A percentile compares a stretch with the other conserved stretches of the same genome.
Evolutionary conservation across 2,329 filamentous ascomycete genomes (phyloP).

Genomic region (Curvularia lunata): DNA sequence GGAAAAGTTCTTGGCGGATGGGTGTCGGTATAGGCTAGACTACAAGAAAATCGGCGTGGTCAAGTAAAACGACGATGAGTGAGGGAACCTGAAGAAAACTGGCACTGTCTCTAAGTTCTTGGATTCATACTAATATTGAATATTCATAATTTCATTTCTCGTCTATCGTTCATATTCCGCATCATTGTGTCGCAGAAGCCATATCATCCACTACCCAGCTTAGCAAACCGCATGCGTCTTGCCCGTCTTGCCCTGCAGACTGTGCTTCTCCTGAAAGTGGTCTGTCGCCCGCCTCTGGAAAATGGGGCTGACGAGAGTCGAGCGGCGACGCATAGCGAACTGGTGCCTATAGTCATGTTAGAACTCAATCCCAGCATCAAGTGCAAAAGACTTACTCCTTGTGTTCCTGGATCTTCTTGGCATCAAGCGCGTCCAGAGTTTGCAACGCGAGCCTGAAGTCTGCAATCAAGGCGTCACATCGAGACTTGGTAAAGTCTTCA

Average conservation of each 20-base stretch:
- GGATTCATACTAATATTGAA: not conserved
- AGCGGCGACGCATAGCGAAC: conserved; percentile 35
- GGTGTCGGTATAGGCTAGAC: too few species aligned
- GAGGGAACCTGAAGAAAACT: too few species aligned
- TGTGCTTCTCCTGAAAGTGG: conserved; percentile 82
- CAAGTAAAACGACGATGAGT: not conserved
- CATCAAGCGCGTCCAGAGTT: conserved; percentile 76
- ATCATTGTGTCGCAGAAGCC: too few species aligned
- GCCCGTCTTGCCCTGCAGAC: conserved; percentile 84
- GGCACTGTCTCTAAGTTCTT: too few species aligned
- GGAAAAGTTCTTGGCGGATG: too few species aligned
- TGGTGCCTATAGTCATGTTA: conserved; percentile 23
- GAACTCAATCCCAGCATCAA: not conserved
- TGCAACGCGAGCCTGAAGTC: conserved; percentile 81
- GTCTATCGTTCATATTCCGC: not conserved
- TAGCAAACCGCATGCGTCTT: conserved; percentile 90
- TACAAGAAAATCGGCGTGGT: too few species aligned
- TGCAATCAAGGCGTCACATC: conserved; percentile 77
- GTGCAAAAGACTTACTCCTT: conserved; percentile 59
- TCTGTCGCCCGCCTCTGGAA: conserved; percentile 45
- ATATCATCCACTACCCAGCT: not conserved
- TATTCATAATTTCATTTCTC: not conserved
- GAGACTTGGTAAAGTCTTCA: conserved; percentile 84
- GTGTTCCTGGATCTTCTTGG: conserved; percentile 71
- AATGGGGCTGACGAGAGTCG: conserved; percentile 36